Percentiles rank a stretch among this genome's conserved stretches.
Evolutionary conservation across 2,329 filamentous ascomycete genomes (phyloP).

Genomic region (Fusarium setosum): DNA sequence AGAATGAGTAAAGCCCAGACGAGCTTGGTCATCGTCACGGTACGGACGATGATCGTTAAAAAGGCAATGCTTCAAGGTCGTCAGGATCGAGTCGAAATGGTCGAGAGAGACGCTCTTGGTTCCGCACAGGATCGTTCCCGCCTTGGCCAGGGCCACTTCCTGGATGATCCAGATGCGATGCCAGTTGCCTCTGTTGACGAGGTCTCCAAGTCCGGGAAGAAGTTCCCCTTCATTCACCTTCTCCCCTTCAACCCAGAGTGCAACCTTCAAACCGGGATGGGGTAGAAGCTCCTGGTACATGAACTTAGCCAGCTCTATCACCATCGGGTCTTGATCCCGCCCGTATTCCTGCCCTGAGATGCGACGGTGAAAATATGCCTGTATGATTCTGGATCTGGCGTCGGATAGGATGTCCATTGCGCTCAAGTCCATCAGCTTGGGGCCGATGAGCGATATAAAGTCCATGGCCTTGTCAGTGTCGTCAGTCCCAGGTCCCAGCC

Average conservation of each 20-base stretch:
- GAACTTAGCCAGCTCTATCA: not conserved
- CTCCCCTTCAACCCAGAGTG: not conserved
- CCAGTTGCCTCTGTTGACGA: not conserved
- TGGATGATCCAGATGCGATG: not conserved
- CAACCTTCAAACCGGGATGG: not conserved
- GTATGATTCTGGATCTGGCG: not conserved
- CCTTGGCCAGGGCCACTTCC: not conserved
- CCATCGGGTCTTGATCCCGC: not conserved
- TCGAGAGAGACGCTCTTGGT: not conserved
- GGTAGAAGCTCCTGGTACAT: not conserved
- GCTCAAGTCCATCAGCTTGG: not conserved
- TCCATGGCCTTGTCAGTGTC: constrained; percentile 6
- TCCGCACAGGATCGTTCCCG: not conserved
- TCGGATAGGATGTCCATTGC: not conserved
- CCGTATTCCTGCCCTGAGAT: not conserved
- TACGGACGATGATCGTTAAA: not conserved
- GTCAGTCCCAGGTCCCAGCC: constrained; percentile 24
- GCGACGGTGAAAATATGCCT: not conserved
- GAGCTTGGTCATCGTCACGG: not conserved
- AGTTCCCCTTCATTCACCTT: not conserved
- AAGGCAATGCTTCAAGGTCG: not conserved
- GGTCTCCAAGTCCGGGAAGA: not conserved
- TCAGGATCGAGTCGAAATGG: not conserved
- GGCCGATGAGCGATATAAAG: not conserved
- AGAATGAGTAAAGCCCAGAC: not conserved